These are phyloP conservation scores for Astrothelium subdiscretum DNA, from an alignment of 495 filamentous ascomycete genomes.

Conservation along the genomic window DNA sequence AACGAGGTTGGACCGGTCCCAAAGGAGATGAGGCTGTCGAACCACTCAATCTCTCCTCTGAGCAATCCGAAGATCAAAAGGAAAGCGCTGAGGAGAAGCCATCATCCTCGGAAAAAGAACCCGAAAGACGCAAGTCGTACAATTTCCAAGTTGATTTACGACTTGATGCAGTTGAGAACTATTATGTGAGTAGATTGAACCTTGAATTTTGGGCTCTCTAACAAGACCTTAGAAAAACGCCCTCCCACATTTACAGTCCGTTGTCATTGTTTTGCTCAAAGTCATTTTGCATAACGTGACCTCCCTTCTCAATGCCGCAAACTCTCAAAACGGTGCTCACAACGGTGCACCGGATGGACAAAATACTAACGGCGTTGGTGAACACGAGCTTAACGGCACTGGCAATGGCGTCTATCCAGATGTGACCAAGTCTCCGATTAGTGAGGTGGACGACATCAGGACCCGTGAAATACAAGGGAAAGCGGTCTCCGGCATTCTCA, in stretches of 20 bases:
- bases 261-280: slow-evolving; percentile 89
- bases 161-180: slow-evolving; percentile 56
- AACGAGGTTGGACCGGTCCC: slow-evolving; percentile 59
- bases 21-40: slow-evolving; percentile 16
- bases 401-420: slow-evolving; percentile 8
- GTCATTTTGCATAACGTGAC: slow-evolving; percentile 74
- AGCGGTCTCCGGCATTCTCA: slow-evolving; percentile 72
- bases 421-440: slow-evolving; percentile 27
- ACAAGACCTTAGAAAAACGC: slow-evolving; percentile 45
- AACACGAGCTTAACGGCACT: slow-evolving; percentile 12
- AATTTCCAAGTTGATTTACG: slow-evolving; percentile 19
- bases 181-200: slow-evolving; percentile 54
- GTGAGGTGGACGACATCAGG: slow-evolving; percentile 70
- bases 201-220: slow-evolving; percentile 8
- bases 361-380: slow-evolving; percentile 21
- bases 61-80: slow-evolving; percentile 32
- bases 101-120: slow-evolving; percentile 4
- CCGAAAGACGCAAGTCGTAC: background rate
- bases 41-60: slow-evolving; percentile 16
- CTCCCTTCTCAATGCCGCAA: slow-evolving; percentile 44
- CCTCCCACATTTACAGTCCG: slow-evolving; percentile 76
- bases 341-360: slow-evolving; percentile 21
- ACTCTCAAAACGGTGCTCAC: slow-evolving; percentile 33
- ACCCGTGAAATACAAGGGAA: slow-evolving; percentile 80
- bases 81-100: slow-evolving; percentile 5